Evolutionary conservation across 169 alveolate genomes (phyloP).

Genomic region (Plasmodium relictum): DNA sequence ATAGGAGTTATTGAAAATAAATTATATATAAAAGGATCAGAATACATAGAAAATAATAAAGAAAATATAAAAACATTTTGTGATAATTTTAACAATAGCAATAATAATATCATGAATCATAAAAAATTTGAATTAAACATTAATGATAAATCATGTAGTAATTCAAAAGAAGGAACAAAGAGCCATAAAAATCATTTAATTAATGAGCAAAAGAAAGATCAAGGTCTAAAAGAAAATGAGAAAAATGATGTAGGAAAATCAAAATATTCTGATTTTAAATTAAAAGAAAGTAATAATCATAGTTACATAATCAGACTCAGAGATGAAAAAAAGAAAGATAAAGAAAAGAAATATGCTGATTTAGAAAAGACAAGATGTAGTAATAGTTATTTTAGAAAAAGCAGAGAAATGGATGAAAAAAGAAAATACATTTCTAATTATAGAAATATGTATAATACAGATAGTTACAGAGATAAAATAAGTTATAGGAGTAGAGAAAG

Average conservation of each 20-base stretch:
- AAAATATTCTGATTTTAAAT: conserved; percentile 15
- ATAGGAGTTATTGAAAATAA: background rate
- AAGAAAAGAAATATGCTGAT: background rate
- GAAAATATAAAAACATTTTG: background rate
- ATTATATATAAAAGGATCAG: background rate
- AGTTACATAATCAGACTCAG: background rate
- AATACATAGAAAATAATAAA: background rate
- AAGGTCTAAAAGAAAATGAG: background rate
- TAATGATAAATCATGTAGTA: background rate
- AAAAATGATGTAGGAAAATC: conserved; percentile 5
- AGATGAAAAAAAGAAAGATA: conserved; percentile 25
- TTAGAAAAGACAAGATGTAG: background rate
- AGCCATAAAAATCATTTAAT: background rate
- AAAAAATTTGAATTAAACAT: background rate
- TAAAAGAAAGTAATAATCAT: conserved; percentile 7
- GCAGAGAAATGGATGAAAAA: conserved; percentile 31
- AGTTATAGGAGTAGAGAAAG: conserved; percentile 5
- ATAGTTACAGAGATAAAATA: conserved; percentile 7
- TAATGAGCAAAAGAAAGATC: conserved; percentile 6
- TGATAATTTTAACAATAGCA: background rate
- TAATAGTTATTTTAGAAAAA: background rate
- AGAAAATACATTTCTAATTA: conserved; percentile 1
- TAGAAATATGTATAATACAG: background rate
- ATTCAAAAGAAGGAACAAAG: background rate
- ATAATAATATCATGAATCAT: background rate